These are phyloP conservation scores for Claviceps purpurea DNA, from an alignment of 2,329 filamentous ascomycete genomes.

Conservation along the genomic window DNA sequence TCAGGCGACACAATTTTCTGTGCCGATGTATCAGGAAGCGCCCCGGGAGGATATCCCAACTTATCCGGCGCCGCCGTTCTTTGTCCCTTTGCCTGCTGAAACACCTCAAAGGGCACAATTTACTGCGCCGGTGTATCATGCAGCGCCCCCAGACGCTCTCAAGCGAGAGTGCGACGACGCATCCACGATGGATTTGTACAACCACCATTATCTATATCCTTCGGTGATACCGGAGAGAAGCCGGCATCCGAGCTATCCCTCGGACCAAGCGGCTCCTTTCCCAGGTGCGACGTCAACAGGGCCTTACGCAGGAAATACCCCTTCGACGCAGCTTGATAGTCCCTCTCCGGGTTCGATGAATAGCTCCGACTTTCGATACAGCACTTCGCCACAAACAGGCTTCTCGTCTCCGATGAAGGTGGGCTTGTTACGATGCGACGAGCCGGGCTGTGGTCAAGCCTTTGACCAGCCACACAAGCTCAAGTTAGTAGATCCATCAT, in stretches of 20 bases:
- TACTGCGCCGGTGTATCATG: conserved; percentile 13
- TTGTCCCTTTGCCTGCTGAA: conserved; percentile 6
- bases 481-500: conserved; percentile 26
- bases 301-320: conserved; percentile 29
- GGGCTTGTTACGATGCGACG: conserved; percentile 21
- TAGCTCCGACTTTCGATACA: conserved; percentile 23
- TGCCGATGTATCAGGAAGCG: conserved; percentile 10
- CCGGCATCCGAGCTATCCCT: conserved; percentile 21
- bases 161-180: conserved; percentile 11
- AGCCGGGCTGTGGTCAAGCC: conserved; percentile 23
- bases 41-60: conserved; percentile 1
- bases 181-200: conserved; percentile 14
- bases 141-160: conserved; percentile 2
- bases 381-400: conserved; percentile 21
- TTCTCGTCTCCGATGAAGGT: conserved; percentile 15
- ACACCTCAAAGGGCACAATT: conserved; percentile 16
- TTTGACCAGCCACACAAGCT: conserved; percentile 49
- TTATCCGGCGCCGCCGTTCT: conserved; percentile 10
- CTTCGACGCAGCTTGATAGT: conserved; percentile 31
- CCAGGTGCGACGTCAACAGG: conserved; percentile 26
- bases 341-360: conserved; percentile 26
- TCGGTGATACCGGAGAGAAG: conserved; percentile 10
- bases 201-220: conserved; percentile 13
- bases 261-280: conserved; percentile 29
- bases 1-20: conserved; percentile 16